Evolutionary conservation across 352 stramenopile species (phyloP).

Genomic region (Phytophthora pluvialis): DNA sequence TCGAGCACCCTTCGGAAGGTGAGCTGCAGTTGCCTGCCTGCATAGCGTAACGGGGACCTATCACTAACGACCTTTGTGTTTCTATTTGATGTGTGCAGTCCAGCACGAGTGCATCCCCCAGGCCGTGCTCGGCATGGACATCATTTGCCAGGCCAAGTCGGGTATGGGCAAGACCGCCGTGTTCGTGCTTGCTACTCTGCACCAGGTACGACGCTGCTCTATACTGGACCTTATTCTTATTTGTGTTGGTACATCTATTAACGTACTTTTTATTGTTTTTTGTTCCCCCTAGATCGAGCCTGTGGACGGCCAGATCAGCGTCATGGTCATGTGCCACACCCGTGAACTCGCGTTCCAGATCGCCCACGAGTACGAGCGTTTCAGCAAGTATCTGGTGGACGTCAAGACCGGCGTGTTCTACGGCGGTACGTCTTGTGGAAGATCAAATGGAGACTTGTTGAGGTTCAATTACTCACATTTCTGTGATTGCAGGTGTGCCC

Average conservation of each 20-base stretch:
- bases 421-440: conserved; percentile 65
- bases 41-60: not conserved
- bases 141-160: conserved; percentile 99
- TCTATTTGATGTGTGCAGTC: conserved; percentile 60
- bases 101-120: conserved; percentile 99
- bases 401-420: conserved; percentile 99
- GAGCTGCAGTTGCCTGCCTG: conserved; percentile 16
- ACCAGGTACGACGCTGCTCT: conserved; percentile 88
- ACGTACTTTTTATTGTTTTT: conserved; percentile 4
- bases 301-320: conserved; percentile 93
- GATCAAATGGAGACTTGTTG: not conserved
- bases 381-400: conserved; percentile 98
- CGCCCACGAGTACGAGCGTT: conserved; percentile 99
- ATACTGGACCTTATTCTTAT: not conserved
- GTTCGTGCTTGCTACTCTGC: conserved; percentile 99
- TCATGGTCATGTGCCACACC: conserved; percentile 99
- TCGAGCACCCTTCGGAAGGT: conserved; percentile 99
- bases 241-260: conserved; percentile 2
- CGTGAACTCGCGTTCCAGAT: conserved; percentile 99
- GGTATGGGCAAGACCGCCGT: conserved; percentile 99
- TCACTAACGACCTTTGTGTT: conserved; percentile 25
- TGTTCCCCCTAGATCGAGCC: conserved; percentile 79
- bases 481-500: conserved; percentile 72
- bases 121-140: conserved; percentile 99
- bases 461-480: conserved; percentile 11